phyloP scores from a whole-genome alignment of 352 stramenopile species.

The Globisporangium spiculum region DNA sequence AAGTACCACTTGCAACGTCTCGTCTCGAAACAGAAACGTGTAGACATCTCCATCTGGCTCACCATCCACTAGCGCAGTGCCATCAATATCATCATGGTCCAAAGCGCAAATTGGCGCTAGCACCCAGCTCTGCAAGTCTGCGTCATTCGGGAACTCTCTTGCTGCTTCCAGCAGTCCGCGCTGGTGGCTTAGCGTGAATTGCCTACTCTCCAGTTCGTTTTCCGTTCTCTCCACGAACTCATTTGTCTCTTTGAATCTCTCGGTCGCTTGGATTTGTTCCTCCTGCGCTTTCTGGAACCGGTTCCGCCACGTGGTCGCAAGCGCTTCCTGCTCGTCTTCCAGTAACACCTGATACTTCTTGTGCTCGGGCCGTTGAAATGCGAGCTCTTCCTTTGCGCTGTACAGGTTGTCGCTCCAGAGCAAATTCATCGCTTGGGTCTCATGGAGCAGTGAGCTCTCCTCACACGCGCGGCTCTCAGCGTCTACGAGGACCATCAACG shows the following conservation, averaged over 20 bases:
- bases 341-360: conserved; percentile 20
- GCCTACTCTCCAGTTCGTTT: conserved; percentile 19
- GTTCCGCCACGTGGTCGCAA: conserved; percentile 9
- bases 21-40: conserved; percentile 13
- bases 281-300: conserved; percentile 8
- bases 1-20: conserved; percentile 9
- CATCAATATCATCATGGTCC: not conserved
- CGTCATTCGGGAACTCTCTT: conserved; percentile 29
- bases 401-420: conserved; percentile 30
- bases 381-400: conserved; percentile 14
- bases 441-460: conserved; percentile 19
- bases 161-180: conserved; percentile 31
- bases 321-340: conserved; percentile 23
- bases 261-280: conserved; percentile 8
- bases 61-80: conserved; percentile 5
- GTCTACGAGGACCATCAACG: conserved; percentile 37
- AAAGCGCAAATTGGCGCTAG: conserved; percentile 22
- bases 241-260: conserved; percentile 13
- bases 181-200: conserved; percentile 27
- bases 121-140: conserved; percentile 32
- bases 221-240: conserved; percentile 19
- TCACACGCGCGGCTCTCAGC: conserved; percentile 32
- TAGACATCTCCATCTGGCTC: not conserved
- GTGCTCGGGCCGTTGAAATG: conserved; percentile 21
- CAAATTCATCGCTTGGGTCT: conserved; percentile 19